Percentiles rank a stretch among this genome's conserved stretches.
Conservation (phyloP, 179 eudicot species). For the Corrigiola litoralis region DNA sequence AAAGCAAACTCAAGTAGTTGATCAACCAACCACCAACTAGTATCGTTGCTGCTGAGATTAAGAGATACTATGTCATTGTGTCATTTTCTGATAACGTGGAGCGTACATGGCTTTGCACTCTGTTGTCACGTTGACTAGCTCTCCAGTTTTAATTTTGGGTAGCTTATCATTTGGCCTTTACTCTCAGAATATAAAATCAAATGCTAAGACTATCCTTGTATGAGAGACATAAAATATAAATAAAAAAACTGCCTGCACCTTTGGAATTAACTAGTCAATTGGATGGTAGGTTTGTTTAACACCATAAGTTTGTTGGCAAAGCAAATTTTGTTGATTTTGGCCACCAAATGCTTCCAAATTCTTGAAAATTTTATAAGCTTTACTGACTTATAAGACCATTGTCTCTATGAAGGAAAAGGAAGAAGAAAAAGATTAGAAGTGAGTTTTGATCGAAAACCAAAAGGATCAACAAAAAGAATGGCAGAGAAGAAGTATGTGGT, state of each 20-base stretch:
- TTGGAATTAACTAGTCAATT: slow-evolving; percentile 1
- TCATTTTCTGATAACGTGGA: too few species aligned
- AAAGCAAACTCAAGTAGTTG: too few species aligned
- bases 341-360: slow-evolving; percentile 17
- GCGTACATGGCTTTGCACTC: too few species aligned
- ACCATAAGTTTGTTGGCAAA: neutral
- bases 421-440: neutral
- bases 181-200: too few species aligned
- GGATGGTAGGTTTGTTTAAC: neutral
- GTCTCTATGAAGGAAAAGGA: neutral
- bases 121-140: too few species aligned
- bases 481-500: slow-evolving; percentile 47
- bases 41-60: too few species aligned
- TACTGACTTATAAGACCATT: slow-evolving; percentile 6
- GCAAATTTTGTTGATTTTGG: slow-evolving; percentile 16
- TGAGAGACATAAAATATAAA: neutral
- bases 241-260: too few species aligned
- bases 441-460: neutral
- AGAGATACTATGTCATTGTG: too few species aligned
- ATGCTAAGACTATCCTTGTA: too few species aligned
- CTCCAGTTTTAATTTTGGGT: too few species aligned
- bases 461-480: slow-evolving; percentile 4
- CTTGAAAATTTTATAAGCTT: slow-evolving; percentile 4
- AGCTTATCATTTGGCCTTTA: too few species aligned
- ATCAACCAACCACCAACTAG: too few species aligned